Evolutionary conservation across 768 basidiomycete genomes (phyloP), one percentile per base, ranked within the genome.

Genomic region (Hemileccinum impolitum): DNA sequence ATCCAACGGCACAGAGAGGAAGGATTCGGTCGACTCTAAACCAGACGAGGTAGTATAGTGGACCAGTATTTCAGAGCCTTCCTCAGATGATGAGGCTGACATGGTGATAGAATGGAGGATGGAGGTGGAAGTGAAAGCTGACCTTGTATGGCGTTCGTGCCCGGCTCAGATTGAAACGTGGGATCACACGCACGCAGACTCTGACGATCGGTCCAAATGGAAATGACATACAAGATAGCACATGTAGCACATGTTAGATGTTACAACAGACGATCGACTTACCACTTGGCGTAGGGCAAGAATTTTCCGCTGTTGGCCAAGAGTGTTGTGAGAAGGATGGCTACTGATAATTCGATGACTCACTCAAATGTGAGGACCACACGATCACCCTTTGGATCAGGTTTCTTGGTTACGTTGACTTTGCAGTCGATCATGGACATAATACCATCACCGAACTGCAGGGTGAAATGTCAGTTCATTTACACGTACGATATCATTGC

Each of bases 341-440:
- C 3, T 17, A 40, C 17, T 18, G 14, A 23, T 18, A 12, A 21
- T 3, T 35, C 4, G 8, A 40, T 18, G 23, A 73, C 87, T 56
- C 58, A 90, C 88, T 91, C 87, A 54, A 90, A 89, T 2, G 84
- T 90, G 51, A 91, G 71, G 15, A 89, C 58, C 9, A 90, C 84
- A 38, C 89, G 85, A 57, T 90, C 87, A 31, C 88, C 88, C 59
- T 84, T 87, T 14, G 87, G 86, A 58, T 90, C 80, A 14, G 76
- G 73, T 64, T 90, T 90, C 70, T 74, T 80, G 52, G 79, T 72
- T 39, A 90, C 72, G 40, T 73, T 74, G 52, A 90, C 75, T 56
- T 79, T 82, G 67, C 88, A 90, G 64, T 91, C 88, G 49, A 90
- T 89, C 85, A 90, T 87, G 17, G 85, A 87, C 87, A 90, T 90